Base-by-base conservation (phyloP, 179 eudicot species). In the Amaranthus tricolor region DNA sequence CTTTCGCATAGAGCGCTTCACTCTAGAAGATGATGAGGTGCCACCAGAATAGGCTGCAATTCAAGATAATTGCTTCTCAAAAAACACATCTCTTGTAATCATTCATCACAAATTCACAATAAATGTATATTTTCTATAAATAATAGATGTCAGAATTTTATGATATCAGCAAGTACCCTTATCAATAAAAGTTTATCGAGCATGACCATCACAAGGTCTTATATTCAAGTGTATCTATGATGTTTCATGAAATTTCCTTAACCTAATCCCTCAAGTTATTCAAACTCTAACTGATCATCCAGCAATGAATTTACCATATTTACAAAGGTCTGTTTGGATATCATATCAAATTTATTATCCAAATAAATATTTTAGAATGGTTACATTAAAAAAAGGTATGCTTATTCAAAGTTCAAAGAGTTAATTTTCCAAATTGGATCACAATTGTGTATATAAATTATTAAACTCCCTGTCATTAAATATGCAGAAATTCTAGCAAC, bases 31-130 rank as follows among this genome's bases (percentile, higher is more conserved):
- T 20, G 80, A 75, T 69, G 83, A 80, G 16, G 71, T 58, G 57
- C 84, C 80, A 49, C 68, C 78, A 52, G 87, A 80, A 81, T 71
- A 82, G 67, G 81, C 92, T 85, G 81, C 76, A 77, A 65, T 71
- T 53, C 11, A 78, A 63, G 44, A 66, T 7, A 49, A 57, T 31
- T 1, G 24, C 31, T 20, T 9, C 12, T 66, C 45, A n/a, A 54
- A n/a, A 3, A 66, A 56, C 48, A 66, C 20, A 17, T 20, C 31
- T 47, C 2, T 51, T 13, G 14, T 12, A 43, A 66, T 47, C 10
- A 56, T 55, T 14, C 2, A 52, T 6, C 10, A 20, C 40, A 20
- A 66, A 9, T n/a, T 14, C 6, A 43, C 9, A 63, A 9, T 62
- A 12, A 19, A 1, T 10, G 50, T n/a, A 9, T 6, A 55, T 1